Base-by-base conservation (phyloP, 2,329 filamentous ascomycete genomes). In the Claviceps fusiformis region DNA sequence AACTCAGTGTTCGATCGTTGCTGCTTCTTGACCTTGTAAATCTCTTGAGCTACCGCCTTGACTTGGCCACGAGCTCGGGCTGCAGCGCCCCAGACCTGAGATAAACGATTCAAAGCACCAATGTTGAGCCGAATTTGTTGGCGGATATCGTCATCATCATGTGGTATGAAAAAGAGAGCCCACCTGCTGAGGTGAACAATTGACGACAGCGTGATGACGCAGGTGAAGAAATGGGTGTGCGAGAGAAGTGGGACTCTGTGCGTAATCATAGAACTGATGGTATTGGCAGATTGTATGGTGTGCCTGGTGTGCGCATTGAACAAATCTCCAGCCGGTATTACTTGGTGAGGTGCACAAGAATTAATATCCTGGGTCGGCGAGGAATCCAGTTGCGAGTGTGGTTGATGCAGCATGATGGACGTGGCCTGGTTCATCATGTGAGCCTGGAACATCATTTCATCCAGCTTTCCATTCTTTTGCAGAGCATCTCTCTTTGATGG, bases 361-460 rank as follows among this genome's bases (percentile, higher is more conserved):
- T 79, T 87, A 60, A 87, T 75, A 27, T 73, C 70, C 10, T 76
- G 72, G 2, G 77, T 75, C 5, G 77, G 78, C 49, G 78, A 80
- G 31, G 75, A 80, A 67, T 86, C 84, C 19, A 92, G 76, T 62
- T 89, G 86, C 4, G 87, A 91, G 55, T 86, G 81, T 9, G 87
- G 87, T 60, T 91, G 85, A 65, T 93, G 87, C 19, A 93, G 77
- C 60, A 90, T 81, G 62, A 93, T 88, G 0, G 83, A 78, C 57
- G 78, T 81, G 7, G 78, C 77, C 58, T 81, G 72, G 37, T 73
- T 78, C 62, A 95, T 87, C 81, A 95, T 92, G 59, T 88, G 85
- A 0, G 88, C 90, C 67, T 95, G 89, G 71, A 95, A 95, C 69
- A 95, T 83, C 79, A 95, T 86, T 70, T 95, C 89, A 66, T 96